These are phyloP conservation scores for Castanopsis chinensis DNA, from an alignment of 306 rosid species.

Conservation along the genomic window DNA sequence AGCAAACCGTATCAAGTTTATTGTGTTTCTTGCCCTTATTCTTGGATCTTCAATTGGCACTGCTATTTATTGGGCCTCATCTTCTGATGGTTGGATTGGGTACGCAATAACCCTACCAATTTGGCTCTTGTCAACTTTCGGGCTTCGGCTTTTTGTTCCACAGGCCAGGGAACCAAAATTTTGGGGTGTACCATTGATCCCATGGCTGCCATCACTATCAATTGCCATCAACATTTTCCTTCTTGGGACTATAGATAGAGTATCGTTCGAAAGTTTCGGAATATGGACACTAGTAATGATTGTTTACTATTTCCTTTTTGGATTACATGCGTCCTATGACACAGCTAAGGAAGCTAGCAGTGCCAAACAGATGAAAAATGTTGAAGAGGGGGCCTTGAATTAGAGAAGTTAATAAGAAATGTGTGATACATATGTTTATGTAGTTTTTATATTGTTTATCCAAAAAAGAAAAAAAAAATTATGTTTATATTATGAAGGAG, in stretches of 20 bases:
- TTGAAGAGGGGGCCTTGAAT: background rate
- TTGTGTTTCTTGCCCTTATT: slow-evolving; percentile 36
- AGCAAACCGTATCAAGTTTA: slow-evolving; percentile 5
- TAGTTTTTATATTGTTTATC: too few relatives aligned
- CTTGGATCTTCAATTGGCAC: slow-evolving; percentile 45
- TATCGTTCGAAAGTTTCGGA: slow-evolving; percentile 46
- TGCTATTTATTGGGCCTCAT: slow-evolving; percentile 35
- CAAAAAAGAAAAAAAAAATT: too few relatives aligned
- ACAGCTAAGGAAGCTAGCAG: slow-evolving; percentile 31
- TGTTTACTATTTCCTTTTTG: slow-evolving; percentile 39
- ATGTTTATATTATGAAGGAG: background rate
- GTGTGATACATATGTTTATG: background rate
- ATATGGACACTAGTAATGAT: slow-evolving; percentile 30
- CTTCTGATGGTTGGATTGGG: slow-evolving; percentile 49
- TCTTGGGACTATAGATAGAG: slow-evolving; percentile 66
- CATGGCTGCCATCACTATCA: slow-evolving; percentile 70
- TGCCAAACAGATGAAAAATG: background rate
- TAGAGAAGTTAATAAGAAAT: background rate
- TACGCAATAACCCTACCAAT: slow-evolving; percentile 35
- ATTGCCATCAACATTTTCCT: slow-evolving; percentile 72
- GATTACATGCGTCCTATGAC: slow-evolving; percentile 52
- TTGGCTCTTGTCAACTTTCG: slow-evolving; percentile 48
- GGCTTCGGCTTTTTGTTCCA: slow-evolving; percentile 51
- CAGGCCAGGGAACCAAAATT: slow-evolving; percentile 56
- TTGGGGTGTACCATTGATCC: slow-evolving; percentile 83